Evolutionary conservation across 257 asterid genomes (phyloP).

Genomic region (Nicotiana benthamiana): DNA sequence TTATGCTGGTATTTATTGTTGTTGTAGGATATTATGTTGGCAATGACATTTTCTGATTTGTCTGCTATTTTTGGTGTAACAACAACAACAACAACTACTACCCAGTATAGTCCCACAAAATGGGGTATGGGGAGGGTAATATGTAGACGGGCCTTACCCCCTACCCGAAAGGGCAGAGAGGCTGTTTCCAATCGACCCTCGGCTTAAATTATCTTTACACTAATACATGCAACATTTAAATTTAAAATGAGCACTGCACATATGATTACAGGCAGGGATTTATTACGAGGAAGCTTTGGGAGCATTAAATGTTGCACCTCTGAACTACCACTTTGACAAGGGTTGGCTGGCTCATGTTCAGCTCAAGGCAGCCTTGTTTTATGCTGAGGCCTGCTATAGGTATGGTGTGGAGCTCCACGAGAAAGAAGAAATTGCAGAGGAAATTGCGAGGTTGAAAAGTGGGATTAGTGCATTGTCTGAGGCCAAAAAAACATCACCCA

Average conservation of each 20-base stretch:
- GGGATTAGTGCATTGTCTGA: conserved; percentile 64
- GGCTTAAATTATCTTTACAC: too few species aligned
- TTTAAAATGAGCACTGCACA: background rate
- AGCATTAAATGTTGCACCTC: conserved; percentile 62
- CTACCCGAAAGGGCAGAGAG: too few species aligned
- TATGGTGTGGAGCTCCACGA: conserved; percentile 83
- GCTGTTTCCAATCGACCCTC: too few species aligned
- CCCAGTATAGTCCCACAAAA: too few species aligned
- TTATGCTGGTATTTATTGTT: too few species aligned
- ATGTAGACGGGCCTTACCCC: too few species aligned
- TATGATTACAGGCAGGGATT: conserved; percentile 56
- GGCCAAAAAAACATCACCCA: conserved; percentile 70
- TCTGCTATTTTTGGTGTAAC: background rate
- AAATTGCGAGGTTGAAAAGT: conserved; percentile 89
- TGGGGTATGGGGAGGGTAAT: too few species aligned
- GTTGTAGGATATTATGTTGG: background rate
- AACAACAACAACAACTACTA: too few species aligned
- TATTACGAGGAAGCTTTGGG: conserved; percentile 91
- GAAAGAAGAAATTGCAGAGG: conserved; percentile 96
- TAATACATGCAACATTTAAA: background rate
- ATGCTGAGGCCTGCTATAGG: conserved; percentile 92
- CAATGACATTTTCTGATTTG: background rate
- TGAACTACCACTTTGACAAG: conserved; percentile 88
- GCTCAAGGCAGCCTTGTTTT: conserved; percentile 86
- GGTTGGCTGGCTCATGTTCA: conserved; percentile 88